Evolutionary conservation across 768 basidiomycete genomes (phyloP), one percentile per base, ranked within the genome.

Genomic region (Tulasnella sp.): DNA sequence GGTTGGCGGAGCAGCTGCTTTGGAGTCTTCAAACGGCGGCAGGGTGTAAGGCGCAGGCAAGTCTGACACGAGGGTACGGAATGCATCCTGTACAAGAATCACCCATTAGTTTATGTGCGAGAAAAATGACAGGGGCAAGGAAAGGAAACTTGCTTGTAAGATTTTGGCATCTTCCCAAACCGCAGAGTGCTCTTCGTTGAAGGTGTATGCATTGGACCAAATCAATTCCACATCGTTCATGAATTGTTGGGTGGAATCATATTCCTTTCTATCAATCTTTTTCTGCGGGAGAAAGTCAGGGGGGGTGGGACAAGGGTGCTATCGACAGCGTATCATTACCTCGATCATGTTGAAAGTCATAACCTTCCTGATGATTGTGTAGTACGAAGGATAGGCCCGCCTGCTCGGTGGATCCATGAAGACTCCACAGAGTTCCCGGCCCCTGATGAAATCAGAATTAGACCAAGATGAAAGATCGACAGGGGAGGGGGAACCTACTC

Each of bases 141-240:
- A 58, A 72, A 7, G 46, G 74, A 39, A 71, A 86, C 88, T 46
- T 84, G 94, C 94, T 82, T 91, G 88, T 36, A 96, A 88, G 3
- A 86, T 84, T 27, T 88, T 83, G 27, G 94, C 94, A 82, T 94
- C 93, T 82, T 93, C 91, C 92, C 93, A 95, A 39, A 96, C 93
- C 78, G 85, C 88, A 38, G 92, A 94, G 83, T 93, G 91, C 39
- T 97, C 96, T 83, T 90, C 91, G 82, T 98, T 98, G 86, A 96
- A 98, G 79, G 89, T 85, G 84, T 94, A 88, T 14, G 96, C 97
- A 84, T 98, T 98, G 9, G 91, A 89, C 85, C 96, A 97, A 36
- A 98, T 93, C 58, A 96, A 89, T 82, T 96, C 94, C 19, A 97
- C 92, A 80, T 98, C 97, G 12, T 90, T 90, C 68, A 92, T 92